Evolutionary conservation across 2,329 filamentous ascomycete genomes (phyloP), one percentile per base, ranked within the genome.

Genomic region (Chalaropsis ovoidea): DNA sequence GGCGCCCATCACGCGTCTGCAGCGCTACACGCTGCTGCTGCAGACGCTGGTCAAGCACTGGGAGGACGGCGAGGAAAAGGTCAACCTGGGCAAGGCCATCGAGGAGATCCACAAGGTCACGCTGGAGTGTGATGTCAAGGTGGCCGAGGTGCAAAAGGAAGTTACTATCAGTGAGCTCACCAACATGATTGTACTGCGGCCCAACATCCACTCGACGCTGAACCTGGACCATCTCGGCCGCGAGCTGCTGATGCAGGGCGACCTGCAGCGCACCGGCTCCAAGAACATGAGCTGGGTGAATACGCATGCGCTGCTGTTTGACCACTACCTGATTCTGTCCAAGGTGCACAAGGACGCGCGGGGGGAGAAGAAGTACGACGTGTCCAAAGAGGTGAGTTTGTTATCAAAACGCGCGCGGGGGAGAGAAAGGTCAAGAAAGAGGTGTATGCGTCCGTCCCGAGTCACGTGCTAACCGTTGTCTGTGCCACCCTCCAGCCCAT

Each of bases 211-310:
- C 71, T 85, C 87, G 22, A 89, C 95, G 71, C 81, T 99, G 63
- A 95, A 97, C 71, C 81, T 99, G 15, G 90, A 96, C 70, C 93
- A 97, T 73, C 82, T 96, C n/a, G 93, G 93, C 15, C 85, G 94
- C 69, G 88, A 96, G 72, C 82, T 99, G 65, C 88, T 99, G 68
- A 87, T 87, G 74, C 85, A 92, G 71, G 94, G 94, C 66, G 92
- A 97, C 70, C 77, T 99, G 66, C 90, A 95, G 73, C 82, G 94
- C 68, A 88, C 91, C 78, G 91, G 93, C 65, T 89, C 87, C 54
- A 95, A 89, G 73, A 86, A 91, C 66, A 94, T 97, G 73, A 87
- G 87, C 69, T 96, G 93, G 87, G 86, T 97, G 7, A 94, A 99
- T 71, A 95, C 90, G 0, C 91, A 96, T 73, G 91, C 90, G 1